phyloP scores from a whole-genome alignment of 306 rosid species.

The Malus fusca region DNA sequence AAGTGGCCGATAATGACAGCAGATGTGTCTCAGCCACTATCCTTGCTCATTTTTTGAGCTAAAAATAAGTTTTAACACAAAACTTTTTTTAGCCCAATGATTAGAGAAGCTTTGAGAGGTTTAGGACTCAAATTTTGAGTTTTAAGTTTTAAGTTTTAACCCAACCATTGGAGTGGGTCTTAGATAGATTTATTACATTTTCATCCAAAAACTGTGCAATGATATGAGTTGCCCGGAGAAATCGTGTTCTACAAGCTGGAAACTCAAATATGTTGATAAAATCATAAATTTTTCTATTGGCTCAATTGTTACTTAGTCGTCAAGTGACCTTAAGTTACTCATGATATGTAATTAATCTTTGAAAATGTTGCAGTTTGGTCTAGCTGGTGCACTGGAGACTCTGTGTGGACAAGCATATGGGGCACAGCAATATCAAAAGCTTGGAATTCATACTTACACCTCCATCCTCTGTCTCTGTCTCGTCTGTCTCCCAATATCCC shows the following conservation, averaged over 20 bases:
- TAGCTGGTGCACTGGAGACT: conserved; percentile 67
- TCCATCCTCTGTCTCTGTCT: conserved; percentile 37
- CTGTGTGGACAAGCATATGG: conserved; percentile 62
- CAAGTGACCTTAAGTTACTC: not conserved
- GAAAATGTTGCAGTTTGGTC: conserved; percentile 36
- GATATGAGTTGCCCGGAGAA: no score
- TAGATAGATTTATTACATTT: no score
- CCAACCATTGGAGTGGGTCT: no score
- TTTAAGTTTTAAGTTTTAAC: no score
- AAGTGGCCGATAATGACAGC: no score
- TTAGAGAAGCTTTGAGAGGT: no score
- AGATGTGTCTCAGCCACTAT: no score
- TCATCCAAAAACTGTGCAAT: no score
- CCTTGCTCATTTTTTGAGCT: no score
- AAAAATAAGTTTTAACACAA: no score
- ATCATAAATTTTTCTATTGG: not conserved
- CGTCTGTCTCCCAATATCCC: conserved; percentile 37
- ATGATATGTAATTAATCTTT: not conserved
- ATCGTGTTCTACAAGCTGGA: not conserved
- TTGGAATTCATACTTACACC: conserved; percentile 41
- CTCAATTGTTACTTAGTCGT: not conserved
- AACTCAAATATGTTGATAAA: not conserved
- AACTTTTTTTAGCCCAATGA: no score
- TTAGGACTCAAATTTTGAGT: no score
- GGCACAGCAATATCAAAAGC: conserved; percentile 38